Conservation (phyloP, 2,329 filamentous ascomycete species). For the Alternaria arbusti region DNA sequence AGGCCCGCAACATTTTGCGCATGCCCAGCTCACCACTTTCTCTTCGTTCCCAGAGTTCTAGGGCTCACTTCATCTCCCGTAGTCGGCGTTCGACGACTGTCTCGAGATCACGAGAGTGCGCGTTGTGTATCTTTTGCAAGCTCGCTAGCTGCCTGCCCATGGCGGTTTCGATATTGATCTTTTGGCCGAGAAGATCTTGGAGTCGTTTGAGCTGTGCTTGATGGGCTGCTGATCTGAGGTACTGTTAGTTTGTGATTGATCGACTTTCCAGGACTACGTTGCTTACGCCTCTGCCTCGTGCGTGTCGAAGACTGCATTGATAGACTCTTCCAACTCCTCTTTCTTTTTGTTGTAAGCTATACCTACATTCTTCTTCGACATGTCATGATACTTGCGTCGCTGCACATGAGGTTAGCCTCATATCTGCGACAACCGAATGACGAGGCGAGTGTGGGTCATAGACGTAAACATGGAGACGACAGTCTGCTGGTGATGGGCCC, state of each 20-base stretch:
- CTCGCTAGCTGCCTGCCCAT: slow-evolving; percentile 26
- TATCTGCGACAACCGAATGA: neutral
- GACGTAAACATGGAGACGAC: neutral
- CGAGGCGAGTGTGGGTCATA: neutral
- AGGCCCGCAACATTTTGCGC: neutral
- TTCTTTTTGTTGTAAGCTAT: slow-evolving; percentile 24
- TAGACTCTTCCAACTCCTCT: slow-evolving; percentile 16
- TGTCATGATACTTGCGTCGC: slow-evolving; percentile 36
- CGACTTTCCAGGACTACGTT: neutral
- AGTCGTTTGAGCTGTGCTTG: slow-evolving; percentile 33
- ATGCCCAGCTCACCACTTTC: neutral
- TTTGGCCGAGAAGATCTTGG: slow-evolving; percentile 27
- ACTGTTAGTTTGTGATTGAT: neutral
- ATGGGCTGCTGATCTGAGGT: slow-evolving; percentile 27
- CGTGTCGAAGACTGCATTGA: slow-evolving; percentile 32
- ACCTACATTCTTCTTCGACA: slow-evolving; percentile 25
- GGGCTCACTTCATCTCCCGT: slow-evolving; percentile 27
- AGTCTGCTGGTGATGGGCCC: neutral
- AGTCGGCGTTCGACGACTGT: slow-evolving; percentile 25
- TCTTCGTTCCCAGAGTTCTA: neutral
- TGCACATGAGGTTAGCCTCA: slow-evolving; percentile 2
- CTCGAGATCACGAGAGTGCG: slow-evolving; percentile 31
- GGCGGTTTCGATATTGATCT: slow-evolving; percentile 31
- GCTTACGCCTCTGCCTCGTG: slow-evolving; percentile 40
- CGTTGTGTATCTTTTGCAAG: slow-evolving; percentile 25